Percentiles rank a stretch among this genome's conserved stretches.
phyloP scores from a whole-genome alignment of 116 monocot species.

The Papilionanthe hybrid region DNA sequence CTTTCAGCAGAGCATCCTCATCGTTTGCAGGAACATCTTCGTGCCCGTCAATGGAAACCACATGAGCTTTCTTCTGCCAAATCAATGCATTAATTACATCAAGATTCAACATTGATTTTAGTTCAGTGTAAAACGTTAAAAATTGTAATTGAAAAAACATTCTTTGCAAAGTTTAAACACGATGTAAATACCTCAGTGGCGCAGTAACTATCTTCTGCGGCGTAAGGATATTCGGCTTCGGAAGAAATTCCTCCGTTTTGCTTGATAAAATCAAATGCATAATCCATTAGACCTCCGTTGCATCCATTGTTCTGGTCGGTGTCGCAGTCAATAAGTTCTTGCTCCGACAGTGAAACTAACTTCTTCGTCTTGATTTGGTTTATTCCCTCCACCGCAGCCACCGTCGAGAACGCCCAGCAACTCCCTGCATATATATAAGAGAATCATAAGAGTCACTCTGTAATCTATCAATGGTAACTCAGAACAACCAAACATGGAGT shows the following conservation, averaged over 20 bases:
- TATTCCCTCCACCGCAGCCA: constrained; percentile 16
- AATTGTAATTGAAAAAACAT: too few species aligned
- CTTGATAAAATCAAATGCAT: constrained; percentile 41
- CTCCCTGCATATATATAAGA: not conserved
- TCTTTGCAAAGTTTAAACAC: too few species aligned
- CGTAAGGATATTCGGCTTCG: constrained; percentile 44
- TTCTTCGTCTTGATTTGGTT: constrained; percentile 21
- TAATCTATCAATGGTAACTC: too few species aligned
- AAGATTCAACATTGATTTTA: not conserved
- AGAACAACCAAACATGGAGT: too few species aligned
- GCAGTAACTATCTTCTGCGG: constrained; percentile 31
- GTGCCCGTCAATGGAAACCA: constrained; percentile 36
- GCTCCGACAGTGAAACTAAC: constrained; percentile 18
- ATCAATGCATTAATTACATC: not conserved
- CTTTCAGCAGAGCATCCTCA: constrained; percentile 36
- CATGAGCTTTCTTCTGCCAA: not conserved
- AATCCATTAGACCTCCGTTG: constrained; percentile 44
- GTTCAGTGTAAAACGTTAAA: not conserved
- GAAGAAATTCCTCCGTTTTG: constrained; percentile 34
- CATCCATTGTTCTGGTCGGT: constrained; percentile 23
- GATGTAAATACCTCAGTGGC: constrained; percentile 7
- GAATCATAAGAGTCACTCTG: not conserved
- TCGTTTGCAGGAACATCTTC: constrained; percentile 39
- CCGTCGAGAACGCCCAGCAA: constrained; percentile 27
- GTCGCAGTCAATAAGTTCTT: constrained; percentile 21